These are phyloP conservation scores for Wilhelminamyces savonicus DNA, from an alignment of 805 yeast species.

Conservation along the genomic window DNA sequence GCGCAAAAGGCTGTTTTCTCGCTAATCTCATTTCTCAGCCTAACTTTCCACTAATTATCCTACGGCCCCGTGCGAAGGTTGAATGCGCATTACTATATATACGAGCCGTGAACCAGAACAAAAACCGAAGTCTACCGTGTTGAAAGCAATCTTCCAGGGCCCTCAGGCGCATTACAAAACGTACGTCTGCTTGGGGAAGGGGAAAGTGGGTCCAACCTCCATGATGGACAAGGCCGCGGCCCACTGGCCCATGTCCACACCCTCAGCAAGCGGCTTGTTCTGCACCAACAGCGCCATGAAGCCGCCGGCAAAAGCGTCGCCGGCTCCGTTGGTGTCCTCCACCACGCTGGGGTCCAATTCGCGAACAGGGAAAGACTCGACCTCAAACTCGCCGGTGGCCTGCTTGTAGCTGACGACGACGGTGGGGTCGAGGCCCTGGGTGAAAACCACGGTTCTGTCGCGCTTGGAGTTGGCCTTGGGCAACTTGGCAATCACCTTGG, in stretches of 20 bases:
- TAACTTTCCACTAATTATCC: no score
- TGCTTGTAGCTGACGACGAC: constrained; percentile 60
- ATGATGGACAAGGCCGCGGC: constrained; percentile 88
- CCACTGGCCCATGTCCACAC: constrained; percentile 91
- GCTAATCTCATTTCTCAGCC: no score
- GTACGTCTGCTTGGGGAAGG: constrained; percentile 63
- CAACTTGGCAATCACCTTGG: constrained; percentile 71
- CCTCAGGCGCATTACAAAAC: constrained; percentile 3
- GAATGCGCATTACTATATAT: no score
- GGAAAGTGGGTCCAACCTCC: constrained; percentile 92
- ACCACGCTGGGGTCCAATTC: constrained; percentile 62
- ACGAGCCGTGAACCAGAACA: no score
- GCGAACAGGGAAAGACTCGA: constrained; percentile 60
- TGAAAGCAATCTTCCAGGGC: neutral
- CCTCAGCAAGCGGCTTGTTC: constrained; percentile 53
- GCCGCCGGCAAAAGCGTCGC: constrained; percentile 98
- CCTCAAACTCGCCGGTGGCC: constrained; percentile 38
- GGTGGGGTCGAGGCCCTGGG: constrained; percentile 94
- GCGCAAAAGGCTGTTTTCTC: no score
- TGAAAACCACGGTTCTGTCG: constrained; percentile 84
- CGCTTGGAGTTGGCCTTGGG: constrained; percentile 66
- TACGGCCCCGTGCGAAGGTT: no score
- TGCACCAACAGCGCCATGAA: constrained; percentile 83
- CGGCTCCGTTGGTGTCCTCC: constrained; percentile 97
- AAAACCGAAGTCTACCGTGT: no score